phyloP scores from a whole-genome alignment of 2,329 filamentous ascomycete species.

The Zymoseptoria crescenta region DNA sequence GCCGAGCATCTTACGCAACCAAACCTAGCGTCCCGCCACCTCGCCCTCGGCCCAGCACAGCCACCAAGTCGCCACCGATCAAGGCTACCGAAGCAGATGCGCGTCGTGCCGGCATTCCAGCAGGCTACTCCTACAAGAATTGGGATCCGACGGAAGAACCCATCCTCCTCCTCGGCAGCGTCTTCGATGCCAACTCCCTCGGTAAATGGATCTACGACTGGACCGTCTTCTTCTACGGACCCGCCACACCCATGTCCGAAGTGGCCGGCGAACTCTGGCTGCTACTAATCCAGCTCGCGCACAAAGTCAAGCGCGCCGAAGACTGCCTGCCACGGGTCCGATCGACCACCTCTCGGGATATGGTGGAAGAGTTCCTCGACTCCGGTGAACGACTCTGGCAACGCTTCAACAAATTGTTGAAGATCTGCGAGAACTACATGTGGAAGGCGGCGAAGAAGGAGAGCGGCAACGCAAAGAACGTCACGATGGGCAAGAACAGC shows the following conservation, averaged over 20 bases:
- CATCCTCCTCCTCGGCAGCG: constrained; percentile 87
- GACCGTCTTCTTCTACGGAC: constrained; percentile 85
- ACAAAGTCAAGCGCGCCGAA: constrained; percentile 87
- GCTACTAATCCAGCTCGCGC: constrained; percentile 83
- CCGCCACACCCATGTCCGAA: constrained; percentile 75
- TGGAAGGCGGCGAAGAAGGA: constrained; percentile 75
- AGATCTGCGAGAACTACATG: constrained; percentile 91
- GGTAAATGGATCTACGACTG: constrained; percentile 99
- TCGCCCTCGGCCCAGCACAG: constrained; percentile 34
- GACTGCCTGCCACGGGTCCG: constrained; percentile 68
- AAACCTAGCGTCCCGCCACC: constrained; percentile 46
- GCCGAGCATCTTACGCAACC: constrained; percentile 42
- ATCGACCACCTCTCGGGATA: constrained; percentile 63
- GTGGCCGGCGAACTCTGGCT: constrained; percentile 94
- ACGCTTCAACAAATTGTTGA: constrained; percentile 78
- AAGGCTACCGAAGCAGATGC: constrained; percentile 60
- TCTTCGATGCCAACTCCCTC: constrained; percentile 94
- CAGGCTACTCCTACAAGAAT: constrained; percentile 92
- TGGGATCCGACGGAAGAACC: constrained; percentile 94
- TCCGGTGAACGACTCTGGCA: constrained; percentile 79
- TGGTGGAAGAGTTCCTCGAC: constrained; percentile 84
- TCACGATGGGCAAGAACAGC: constrained; percentile 80
- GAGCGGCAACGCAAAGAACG: constrained; percentile 51
- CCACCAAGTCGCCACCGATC: constrained; percentile 32
- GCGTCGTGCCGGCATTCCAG: constrained; percentile 61